Evolutionary conservation across 176 grass and related monocot genomes (phyloP).

Genomic region (Raddia guianensis): DNA sequence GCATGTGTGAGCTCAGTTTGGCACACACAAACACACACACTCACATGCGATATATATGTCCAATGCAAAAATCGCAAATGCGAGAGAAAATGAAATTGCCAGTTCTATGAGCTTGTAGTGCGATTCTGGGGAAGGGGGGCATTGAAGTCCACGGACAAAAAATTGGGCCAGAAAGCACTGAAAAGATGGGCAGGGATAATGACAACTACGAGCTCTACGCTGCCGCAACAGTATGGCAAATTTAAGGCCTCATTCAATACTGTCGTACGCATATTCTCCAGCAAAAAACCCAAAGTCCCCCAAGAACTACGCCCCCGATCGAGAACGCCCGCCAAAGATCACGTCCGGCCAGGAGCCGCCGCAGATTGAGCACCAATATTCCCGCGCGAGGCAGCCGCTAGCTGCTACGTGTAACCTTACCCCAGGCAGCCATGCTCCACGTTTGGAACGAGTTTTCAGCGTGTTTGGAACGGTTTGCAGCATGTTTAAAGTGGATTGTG

Average conservation of each 20-base stretch:
- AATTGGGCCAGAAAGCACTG: neutral
- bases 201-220: slow-evolving; percentile 46
- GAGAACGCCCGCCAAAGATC: neutral
- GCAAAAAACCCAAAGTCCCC: neutral
- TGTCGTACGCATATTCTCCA: slow-evolving; percentile 54
- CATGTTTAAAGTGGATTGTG: too few relatives aligned
- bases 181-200: slow-evolving; percentile 37
- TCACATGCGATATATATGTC: too few relatives aligned
- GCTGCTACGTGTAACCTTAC: neutral
- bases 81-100: neutral
- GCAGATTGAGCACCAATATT: neutral
- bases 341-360: neutral
- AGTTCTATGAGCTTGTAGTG: neutral
- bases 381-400: neutral
- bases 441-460: neutral
- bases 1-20: too few relatives aligned
- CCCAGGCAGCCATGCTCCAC: neutral
- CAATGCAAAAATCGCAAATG: neutral
- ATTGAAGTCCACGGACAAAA: slow-evolving; percentile 24
- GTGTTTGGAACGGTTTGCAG: too few relatives aligned
- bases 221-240: slow-evolving; percentile 42
- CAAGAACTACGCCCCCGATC: neutral
- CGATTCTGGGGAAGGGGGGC: neutral
- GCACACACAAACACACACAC: too few relatives aligned
- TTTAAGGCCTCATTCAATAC: slow-evolving; percentile 54